Evolutionary conservation across 2,329 filamentous ascomycete genomes (phyloP).

Genomic region (Colletotrichum abscissum): DNA sequence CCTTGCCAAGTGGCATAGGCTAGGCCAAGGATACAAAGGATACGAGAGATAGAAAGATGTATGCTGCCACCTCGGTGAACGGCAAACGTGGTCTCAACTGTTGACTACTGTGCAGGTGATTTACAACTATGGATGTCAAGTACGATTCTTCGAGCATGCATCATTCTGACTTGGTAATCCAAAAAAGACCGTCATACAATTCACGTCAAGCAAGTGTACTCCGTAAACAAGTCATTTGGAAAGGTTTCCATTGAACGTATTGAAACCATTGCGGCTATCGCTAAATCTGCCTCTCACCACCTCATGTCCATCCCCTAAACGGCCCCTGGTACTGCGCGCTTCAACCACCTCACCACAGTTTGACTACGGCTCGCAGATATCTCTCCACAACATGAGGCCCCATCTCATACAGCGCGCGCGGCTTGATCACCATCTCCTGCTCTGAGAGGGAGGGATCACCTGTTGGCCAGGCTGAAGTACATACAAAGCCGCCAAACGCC

Average conservation of each 20-base stretch:
- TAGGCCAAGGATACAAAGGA: too few species aligned
- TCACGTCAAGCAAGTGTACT: neutral
- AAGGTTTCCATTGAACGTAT: conserved; percentile 17
- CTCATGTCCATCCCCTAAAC: conserved; percentile 12
- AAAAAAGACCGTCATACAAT: neutral
- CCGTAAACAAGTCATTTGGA: neutral
- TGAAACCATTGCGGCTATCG: conserved; percentile 25
- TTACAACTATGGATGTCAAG: neutral
- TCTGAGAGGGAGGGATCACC: neutral
- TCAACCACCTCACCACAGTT: neutral
- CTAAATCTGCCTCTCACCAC: conserved; percentile 33
- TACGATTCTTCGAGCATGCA: neutral
- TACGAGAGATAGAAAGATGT: too few species aligned
- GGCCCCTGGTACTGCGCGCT: conserved; percentile 9
- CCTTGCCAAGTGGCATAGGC: too few species aligned
- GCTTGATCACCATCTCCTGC: neutral
- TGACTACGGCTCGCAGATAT: neutral
- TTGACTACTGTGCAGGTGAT: too few species aligned
- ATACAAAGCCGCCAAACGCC: conserved; percentile 1
- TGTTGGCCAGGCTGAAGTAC: neutral
- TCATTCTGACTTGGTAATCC: neutral
- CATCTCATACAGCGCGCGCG: neutral
- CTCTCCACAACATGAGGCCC: neutral
- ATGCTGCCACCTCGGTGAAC: too few species aligned
- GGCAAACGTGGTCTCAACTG: too few species aligned